Base-by-base conservation (phyloP, 331 rosid species). In the Phaseolus coccineus region DNA sequence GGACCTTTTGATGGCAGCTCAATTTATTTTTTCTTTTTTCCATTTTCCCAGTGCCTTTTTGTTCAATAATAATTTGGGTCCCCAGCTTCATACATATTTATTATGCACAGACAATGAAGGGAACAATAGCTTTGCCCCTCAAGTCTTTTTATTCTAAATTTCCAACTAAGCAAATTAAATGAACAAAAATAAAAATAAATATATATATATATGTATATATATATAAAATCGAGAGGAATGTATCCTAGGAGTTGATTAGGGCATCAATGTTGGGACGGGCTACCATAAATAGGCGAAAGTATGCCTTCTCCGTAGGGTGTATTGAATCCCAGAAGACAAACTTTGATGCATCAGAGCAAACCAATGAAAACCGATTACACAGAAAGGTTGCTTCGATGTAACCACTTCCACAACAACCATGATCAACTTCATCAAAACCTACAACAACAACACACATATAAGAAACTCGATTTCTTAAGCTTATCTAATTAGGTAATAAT, bases 361-460 rank as follows among this genome's bases (percentile, higher is more conserved):
- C 86, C 11, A 5, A 0, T 0, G 92, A 86, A 24, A 22, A 10
- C 14, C 24, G 39, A 59, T 87, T 90, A 22, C 97, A 92, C 69
- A 92, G 6, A 65, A 84, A 80, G 7, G 87, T 31, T 14, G 89
- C 22, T 77, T 90, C 97, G 0, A 88, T 1, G 33, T 33, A 86
- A 39, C 97, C 97, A 55, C 80, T 89, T 48, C 97, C 97, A 63
- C 96, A 92, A 33, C 97, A 92, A 0, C 96, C 97, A 14, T 40
- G 76, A 28, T 68, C 78, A 28, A 71, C 86, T 40, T 83, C 70
- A 13, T 86, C 92, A 80, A 87, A 87, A 19, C 93, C 97, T 92
- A 40, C 25, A 63, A 40, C 19, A 63, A 79, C 35, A 69, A 42
- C 47, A 40, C 6, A 42, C 9, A 9, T 42, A 9, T 10, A 42